Evolutionary conservation across 352 stramenopile species (phyloP).

Genomic region (Halophytophthora batemanensis): DNA sequence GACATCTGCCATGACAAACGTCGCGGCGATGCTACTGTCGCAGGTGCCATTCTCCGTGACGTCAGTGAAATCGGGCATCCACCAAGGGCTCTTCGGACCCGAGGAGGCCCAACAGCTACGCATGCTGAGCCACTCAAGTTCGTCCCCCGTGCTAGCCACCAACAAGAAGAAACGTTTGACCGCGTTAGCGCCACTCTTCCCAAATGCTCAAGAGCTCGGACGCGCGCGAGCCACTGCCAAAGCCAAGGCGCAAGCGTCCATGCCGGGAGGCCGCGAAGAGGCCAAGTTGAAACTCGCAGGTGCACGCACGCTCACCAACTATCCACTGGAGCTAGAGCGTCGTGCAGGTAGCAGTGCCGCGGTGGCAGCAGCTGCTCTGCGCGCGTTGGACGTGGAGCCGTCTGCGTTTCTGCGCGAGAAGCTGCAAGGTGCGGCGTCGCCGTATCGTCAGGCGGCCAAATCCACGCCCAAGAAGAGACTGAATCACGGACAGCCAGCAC

Average conservation of each 20-base stretch:
- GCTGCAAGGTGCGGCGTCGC: constrained; percentile 13
- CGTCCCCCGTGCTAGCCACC: constrained; percentile 4
- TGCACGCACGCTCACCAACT: constrained; percentile 25
- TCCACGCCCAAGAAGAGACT: constrained; percentile 38
- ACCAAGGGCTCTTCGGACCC: constrained; percentile 40
- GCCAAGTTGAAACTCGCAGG: constrained; percentile 5
- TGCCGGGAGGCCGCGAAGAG: constrained; percentile 20
- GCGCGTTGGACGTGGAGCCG: constrained; percentile 31
- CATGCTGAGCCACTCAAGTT: constrained; percentile 23
- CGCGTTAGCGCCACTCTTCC: constrained; percentile 26
- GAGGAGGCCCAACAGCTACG: constrained; percentile 38
- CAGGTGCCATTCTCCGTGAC: constrained; percentile 39
- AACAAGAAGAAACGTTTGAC: constrained; percentile 25
- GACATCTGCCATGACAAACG: constrained; percentile 17
- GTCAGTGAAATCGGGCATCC: constrained; percentile 36
- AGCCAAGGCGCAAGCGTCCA: constrained; percentile 9
- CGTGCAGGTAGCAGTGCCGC: constrained; percentile 11
- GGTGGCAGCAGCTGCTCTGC: constrained; percentile 6
- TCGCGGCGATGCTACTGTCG: constrained; percentile 15
- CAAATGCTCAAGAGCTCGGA: constrained; percentile 23
- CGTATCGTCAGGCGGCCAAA: constrained; percentile 19
- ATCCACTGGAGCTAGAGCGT: constrained; percentile 40
- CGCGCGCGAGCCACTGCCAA: constrained; percentile 13
- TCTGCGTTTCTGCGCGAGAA: constrained; percentile 43
- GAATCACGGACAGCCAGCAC: neutral